phyloP scores from a whole-genome alignment of 495 filamentous ascomycete genomes.

The Lasiosphaeria ovina region DNA sequence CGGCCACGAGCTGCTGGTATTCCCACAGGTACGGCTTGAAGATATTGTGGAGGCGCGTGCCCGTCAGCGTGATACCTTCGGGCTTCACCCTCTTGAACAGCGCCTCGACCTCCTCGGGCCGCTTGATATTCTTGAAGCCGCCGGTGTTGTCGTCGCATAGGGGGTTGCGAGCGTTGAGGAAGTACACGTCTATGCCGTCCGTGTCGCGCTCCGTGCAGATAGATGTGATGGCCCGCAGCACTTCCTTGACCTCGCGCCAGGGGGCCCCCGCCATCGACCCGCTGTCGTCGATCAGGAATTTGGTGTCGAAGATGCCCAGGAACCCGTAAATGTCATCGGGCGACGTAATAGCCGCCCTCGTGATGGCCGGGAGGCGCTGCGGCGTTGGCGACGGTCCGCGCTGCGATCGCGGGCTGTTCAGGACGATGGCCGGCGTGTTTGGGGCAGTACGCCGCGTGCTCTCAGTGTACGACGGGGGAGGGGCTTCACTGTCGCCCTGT shows the following conservation, averaged over 20 bases:
- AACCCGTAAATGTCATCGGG: slow-evolving; percentile 74
- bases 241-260: slow-evolving; percentile 74
- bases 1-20: no score
- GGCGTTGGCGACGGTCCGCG: slow-evolving; percentile 13
- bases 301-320: slow-evolving; percentile 82
- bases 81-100: slow-evolving; percentile 53
- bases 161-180: slow-evolving; percentile 65
- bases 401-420: neutral
- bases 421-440: slow-evolving; percentile 20
- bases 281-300: slow-evolving; percentile 93
- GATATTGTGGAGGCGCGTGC: slow-evolving; percentile 68
- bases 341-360: slow-evolving; percentile 22
- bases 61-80: slow-evolving; percentile 70
- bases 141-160: slow-evolving; percentile 13
- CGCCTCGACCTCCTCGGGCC: slow-evolving; percentile 15
- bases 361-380: slow-evolving; percentile 23
- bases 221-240: slow-evolving; percentile 74
- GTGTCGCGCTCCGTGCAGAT: slow-evolving; percentile 80
- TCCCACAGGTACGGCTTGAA: slow-evolving; percentile 63
- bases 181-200: slow-evolving; percentile 94
- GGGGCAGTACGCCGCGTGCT: slow-evolving; percentile 14
- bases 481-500: neutral
- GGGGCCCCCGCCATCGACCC: slow-evolving; percentile 75
- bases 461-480: slow-evolving; percentile 22
- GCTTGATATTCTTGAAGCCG: slow-evolving; percentile 25